phyloP scores from a whole-genome alignment of 257 asterid species.

The Solanum sejunctum region DNA sequence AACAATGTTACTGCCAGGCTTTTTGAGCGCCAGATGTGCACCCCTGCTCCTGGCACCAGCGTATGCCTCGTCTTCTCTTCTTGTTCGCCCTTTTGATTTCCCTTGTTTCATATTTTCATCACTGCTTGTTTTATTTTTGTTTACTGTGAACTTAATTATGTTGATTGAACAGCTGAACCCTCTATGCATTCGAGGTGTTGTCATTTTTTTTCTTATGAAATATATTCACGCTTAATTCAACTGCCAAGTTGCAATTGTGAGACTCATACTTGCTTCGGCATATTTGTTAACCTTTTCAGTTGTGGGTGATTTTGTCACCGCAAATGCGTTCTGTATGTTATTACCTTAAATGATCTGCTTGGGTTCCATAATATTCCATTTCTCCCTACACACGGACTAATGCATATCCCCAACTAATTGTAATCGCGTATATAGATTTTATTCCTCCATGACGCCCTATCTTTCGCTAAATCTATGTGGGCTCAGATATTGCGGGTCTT shows the following conservation, averaged over 20 bases:
- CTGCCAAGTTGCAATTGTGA: not conserved
- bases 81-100: not conserved
- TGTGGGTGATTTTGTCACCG: not conserved
- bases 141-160: not conserved
- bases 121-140: not conserved
- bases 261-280: not conserved
- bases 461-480: not conserved
- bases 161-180: not conserved
- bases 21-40: constrained; percentile 88
- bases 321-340: not conserved
- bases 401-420: not conserved
- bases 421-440: not conserved
- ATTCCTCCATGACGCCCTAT: not conserved
- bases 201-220: not conserved
- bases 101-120: not conserved
- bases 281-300: not conserved
- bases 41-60: constrained; percentile 89
- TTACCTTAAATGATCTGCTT: not conserved
- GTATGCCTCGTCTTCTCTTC: constrained; percentile 22
- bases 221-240: not conserved
- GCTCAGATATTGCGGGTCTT: not conserved
- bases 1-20: constrained; percentile 93
- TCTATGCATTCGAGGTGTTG: not conserved
- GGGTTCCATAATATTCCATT: not conserved
- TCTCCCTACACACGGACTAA: not conserved